phyloP scores from a whole-genome alignment of 805 yeast genomes.

The Myxozyma neglecta region DNA sequence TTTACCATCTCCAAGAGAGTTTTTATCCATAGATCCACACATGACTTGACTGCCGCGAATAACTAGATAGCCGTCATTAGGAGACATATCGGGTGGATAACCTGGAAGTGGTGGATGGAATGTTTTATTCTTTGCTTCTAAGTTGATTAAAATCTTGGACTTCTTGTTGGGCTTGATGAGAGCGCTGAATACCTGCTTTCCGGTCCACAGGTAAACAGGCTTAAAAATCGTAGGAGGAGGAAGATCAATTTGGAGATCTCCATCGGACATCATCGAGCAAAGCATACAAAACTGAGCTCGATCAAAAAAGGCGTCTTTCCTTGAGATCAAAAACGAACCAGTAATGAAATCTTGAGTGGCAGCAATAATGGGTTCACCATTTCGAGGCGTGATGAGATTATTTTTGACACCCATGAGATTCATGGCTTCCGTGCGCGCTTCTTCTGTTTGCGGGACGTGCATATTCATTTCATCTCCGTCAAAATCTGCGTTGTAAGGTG shows the following conservation, averaged over 20 bases:
- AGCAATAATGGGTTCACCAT: constrained; percentile 99
- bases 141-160: constrained; percentile 80
- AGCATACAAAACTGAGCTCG: constrained; percentile 80
- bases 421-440: constrained; percentile 98
- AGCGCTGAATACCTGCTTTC: constrained; percentile 89
- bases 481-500: constrained; percentile 98
- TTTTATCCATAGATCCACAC: constrained; percentile 96
- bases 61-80: constrained; percentile 91
- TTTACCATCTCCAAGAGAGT: constrained; percentile 95
- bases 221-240: constrained; percentile 95
- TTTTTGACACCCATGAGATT: constrained; percentile 97
- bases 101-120: constrained; percentile 72
- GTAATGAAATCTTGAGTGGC: constrained; percentile 99
- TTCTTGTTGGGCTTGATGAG: constrained; percentile 76
- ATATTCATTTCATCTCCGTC: constrained; percentile 99
- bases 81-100: constrained; percentile 90
- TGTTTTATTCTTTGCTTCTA: constrained; percentile 93
- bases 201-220: constrained; percentile 93
- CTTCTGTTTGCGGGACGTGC: constrained; percentile 98
- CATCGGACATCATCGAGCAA: constrained; percentile 95
- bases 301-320: constrained; percentile 90
- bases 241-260: constrained; percentile 77
- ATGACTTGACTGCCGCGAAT: constrained; percentile 86
- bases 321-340: constrained; percentile 88
- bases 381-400: constrained; percentile 90